Base-by-base conservation (phyloP, 768 basidiomycete species). In the Auricularia cornea region DNA sequence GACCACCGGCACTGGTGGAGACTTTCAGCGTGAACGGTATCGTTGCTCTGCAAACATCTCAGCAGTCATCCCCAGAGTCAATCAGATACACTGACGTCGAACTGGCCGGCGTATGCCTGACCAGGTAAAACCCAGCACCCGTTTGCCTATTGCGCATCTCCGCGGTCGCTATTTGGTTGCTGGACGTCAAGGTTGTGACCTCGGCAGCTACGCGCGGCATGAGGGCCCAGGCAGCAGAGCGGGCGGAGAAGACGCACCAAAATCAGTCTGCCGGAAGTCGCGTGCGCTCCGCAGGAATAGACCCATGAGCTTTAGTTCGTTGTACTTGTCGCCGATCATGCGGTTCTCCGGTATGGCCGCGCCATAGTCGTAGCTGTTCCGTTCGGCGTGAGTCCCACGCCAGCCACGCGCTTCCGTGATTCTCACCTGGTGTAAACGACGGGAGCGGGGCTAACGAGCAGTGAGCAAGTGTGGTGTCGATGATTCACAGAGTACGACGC, bases 281-380 rank as follows among this genome's bases (percentile, higher is more conserved):
- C 83, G 86, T 0, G 89, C 87, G 66, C 86, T 89, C 31, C 92
- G 75, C 10, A 83, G 74, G 71, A 84, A 84, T 20, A 80, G 73
- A 35, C 57, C n/a, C 40, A 59, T 14, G 16, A 32, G 60, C 51
- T 64, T 61, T 14, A 67, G 65, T 26, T 64, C 65, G 44, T 38
- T 44, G n/a, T 48, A 78, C 80, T 82, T 77, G 3, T 79, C 72
- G 0, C 84, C 84, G 48, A 92, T 70, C 14, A 80, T 80, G 28
- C 92, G 82, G 29, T 81, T 81, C 75, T 94, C 92, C 16, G 64
- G 33, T 51, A 75, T 75, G 3, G 72, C 66, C 16, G 70, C 68
- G 6, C 90, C 91, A 63, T 94, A 94, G 74, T 94, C 92, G 62
- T 94, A 94, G 3, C 44, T 48, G 2, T 8, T 14, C 35, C 35